Conservation (phyloP, 768 basidiomycete genomes). For the Obba rivulosa region DNA sequence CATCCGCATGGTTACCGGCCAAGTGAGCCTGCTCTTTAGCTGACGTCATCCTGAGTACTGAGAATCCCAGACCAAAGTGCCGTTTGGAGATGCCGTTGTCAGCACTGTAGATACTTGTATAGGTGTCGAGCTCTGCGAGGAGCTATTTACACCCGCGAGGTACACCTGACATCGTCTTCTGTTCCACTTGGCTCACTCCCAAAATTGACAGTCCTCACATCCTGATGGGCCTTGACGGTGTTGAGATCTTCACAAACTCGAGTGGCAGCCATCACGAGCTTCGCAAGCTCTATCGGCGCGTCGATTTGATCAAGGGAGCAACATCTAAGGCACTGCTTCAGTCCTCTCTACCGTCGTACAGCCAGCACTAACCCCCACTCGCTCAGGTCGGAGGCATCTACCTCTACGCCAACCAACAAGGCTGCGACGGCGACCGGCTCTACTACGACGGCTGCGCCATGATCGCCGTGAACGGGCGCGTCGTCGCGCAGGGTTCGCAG, state of each 20-base stretch:
- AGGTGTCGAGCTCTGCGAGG: slow-evolving; percentile 95
- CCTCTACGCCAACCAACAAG: slow-evolving; percentile 97
- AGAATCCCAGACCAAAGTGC: slow-evolving; percentile 65
- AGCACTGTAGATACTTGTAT: slow-evolving; percentile 95
- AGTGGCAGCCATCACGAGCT: slow-evolving; percentile 98
- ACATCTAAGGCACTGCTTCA: slow-evolving; percentile 69
- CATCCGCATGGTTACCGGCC: slow-evolving; percentile 82
- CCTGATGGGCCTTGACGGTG: slow-evolving; percentile 95
- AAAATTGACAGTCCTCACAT: slow-evolving; percentile 78
- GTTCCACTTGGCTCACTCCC: background rate
- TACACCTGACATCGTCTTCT: slow-evolving; percentile 24
- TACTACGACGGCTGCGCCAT: slow-evolving; percentile 98
- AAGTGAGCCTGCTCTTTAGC: slow-evolving; percentile 42
- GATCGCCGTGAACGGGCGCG: slow-evolving; percentile 90
- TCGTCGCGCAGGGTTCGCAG: slow-evolving; percentile 94
- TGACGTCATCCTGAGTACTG: background rate
- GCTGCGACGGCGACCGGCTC: slow-evolving; percentile 95
- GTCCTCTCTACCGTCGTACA: background rate
- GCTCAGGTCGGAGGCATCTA: slow-evolving; percentile 90
- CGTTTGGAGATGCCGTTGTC: slow-evolving; percentile 93
- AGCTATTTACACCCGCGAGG: slow-evolving; percentile 96
- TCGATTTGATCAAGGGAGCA: slow-evolving; percentile 95
- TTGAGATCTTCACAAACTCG: slow-evolving; percentile 98
- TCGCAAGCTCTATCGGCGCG: slow-evolving; percentile 86
- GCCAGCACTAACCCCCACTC: background rate